Evolutionary conservation across 2,329 filamentous ascomycete genomes (phyloP).

Genomic region (Pezicula radicicola): DNA sequence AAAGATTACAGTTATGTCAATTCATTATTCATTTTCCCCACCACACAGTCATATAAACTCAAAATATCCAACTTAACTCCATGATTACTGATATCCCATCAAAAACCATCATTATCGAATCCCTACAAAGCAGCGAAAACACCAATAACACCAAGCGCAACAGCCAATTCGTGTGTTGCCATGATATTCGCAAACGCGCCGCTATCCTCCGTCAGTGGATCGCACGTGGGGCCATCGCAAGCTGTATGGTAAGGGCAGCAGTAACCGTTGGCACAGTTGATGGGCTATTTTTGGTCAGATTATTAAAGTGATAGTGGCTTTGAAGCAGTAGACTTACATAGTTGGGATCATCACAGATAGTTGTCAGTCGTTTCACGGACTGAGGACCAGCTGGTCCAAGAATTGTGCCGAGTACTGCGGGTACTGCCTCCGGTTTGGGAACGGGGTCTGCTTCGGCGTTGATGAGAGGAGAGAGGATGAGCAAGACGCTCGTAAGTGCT

Average conservation of each 20-base stretch:
- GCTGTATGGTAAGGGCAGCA: slow-evolving; percentile 1
- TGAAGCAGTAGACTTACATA: background rate
- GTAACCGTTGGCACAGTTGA: slow-evolving; percentile 2
- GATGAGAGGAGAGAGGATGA: slow-evolving; percentile 1
- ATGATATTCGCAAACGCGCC: background rate
- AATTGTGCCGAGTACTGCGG: background rate
- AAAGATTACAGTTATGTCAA: no score
- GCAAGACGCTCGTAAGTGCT: background rate
- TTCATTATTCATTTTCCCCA: no score
- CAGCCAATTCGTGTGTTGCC: background rate
- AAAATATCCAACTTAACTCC: no score
- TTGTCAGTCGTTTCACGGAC: background rate
- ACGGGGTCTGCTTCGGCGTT: background rate
- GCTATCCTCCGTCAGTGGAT: background rate
- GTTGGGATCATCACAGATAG: slow-evolving; percentile 2
- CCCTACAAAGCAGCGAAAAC: background rate
- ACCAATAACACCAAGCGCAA: slow-evolving; percentile 1
- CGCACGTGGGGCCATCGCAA: background rate
- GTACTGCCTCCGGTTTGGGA: background rate
- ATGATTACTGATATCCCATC: no score
- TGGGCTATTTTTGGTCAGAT: slow-evolving; percentile 9
- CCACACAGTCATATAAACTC: no score
- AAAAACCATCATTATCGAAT: no score
- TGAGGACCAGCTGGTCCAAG: background rate
- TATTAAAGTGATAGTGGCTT: background rate